phyloP scores from a whole-genome alignment of 371 early-diverging fungal species.

The Rhizopus sp. region DNA sequence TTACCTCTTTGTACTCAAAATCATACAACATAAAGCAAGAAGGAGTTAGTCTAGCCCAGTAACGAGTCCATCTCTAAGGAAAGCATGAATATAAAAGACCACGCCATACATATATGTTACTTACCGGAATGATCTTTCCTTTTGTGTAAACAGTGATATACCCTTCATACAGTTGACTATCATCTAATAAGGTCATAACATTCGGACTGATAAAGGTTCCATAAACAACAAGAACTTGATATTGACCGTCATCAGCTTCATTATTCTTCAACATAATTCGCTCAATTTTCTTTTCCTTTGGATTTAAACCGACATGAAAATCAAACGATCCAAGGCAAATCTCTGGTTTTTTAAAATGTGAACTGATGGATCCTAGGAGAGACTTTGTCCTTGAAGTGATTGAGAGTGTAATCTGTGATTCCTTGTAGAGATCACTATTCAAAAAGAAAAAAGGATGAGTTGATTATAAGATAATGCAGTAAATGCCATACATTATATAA shows the following conservation, averaged over 20 bases:
- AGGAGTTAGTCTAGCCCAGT: slow-evolving; percentile 42
- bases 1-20: slow-evolving; percentile 50
- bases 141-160: slow-evolving; percentile 47
- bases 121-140: slow-evolving; percentile 42
- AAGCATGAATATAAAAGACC: not conserved
- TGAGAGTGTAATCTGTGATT: slow-evolving; percentile 21
- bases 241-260: slow-evolving; percentile 16
- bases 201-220: slow-evolving; percentile 39
- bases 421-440: slow-evolving; percentile 38
- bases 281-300: slow-evolving; percentile 36
- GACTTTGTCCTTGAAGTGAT: slow-evolving; percentile 35
- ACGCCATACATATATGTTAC: slow-evolving; percentile 4
- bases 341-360: slow-evolving; percentile 25
- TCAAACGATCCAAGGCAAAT: slow-evolving; percentile 32
- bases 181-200: slow-evolving; percentile 32
- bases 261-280: slow-evolving; percentile 25
- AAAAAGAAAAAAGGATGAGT: not conserved
- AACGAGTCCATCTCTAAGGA: slow-evolving; percentile 46
- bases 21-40: slow-evolving; percentile 41
- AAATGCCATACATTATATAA: slow-evolving; percentile 35
- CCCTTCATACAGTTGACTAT: slow-evolving; percentile 33
- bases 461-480: not conserved
- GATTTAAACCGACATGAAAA: slow-evolving; percentile 28
- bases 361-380: slow-evolving; percentile 18
- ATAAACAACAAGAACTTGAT: slow-evolving; percentile 37